Base-by-base conservation (phyloP, 78 protist genomes). In the Anaeramoeba flamelloides region DNA sequence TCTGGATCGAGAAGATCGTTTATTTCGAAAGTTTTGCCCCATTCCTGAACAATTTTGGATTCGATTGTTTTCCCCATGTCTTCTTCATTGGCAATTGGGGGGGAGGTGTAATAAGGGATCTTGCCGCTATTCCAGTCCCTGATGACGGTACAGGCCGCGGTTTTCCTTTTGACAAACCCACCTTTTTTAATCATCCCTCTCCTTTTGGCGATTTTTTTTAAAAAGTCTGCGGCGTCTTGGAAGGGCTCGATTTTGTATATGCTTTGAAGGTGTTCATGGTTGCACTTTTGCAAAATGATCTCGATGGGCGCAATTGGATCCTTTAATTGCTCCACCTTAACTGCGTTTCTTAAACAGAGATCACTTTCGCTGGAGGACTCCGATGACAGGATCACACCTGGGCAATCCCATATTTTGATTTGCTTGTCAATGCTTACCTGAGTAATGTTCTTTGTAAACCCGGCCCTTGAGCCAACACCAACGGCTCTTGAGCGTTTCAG, bases 371-470 rank as follows among this genome's bases (percentile, higher is more conserved):
- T 36, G 2, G 26, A 36, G 22, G 2, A 1, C 64, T 3, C 3
- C 12, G 75, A 2, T 4, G 75, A 8, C 40, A 86, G 86, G 36
- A 92, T 91, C 37, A 91, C 88, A 32, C 99, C 99, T 17, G 99
- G 99, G 31, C 90, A 88, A 75, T 96, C 99, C 34, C 93, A n/a
- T 38, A 96, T 80, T 80, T 89, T 86, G 81, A 96, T 86, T 53
- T 92, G 75, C 81, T 81, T 80, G 83, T 91, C 95, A 37, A 94
- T 80, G 32, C 79, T 32, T 41, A 95, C 89, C 39, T 85, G 88
- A 84, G 92, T 90, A 34, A 78, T 3, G 2, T 41, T 75, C 74
- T 85, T 87, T 53, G 97, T 94, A 79, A 91, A 74, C 33, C 96
- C 96, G 4, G 97, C 92, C 17, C 85, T 85, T 22, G 90, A 78